Percentiles rank a stretch among this genome's conserved stretches.
These are phyloP conservation scores for Termitomyces titanicus DNA, from an alignment of 768 basidiomycete species.

Conservation along the genomic window DNA sequence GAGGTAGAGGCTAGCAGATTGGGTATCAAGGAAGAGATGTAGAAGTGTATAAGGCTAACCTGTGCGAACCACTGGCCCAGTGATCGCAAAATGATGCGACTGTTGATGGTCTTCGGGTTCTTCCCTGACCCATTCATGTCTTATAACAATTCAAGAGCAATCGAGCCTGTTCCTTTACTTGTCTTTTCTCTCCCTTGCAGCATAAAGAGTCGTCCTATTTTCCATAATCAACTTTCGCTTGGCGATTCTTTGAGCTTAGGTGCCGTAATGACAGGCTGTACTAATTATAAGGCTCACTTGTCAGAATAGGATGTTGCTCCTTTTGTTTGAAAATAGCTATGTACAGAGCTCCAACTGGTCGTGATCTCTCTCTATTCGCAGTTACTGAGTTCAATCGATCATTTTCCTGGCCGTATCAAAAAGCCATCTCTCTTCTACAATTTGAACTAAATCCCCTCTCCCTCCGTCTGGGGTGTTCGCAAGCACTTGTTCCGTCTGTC, in stretches of 20 bases:
- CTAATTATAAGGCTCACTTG: neutral
- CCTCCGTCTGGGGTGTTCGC: too few relatives aligned
- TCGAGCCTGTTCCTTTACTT: neutral
- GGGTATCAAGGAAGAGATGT: slow-evolving; percentile 34
- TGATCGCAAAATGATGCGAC: slow-evolving; percentile 15
- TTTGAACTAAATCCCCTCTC: too few relatives aligned
- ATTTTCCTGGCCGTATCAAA: too few relatives aligned
- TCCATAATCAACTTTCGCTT: too few relatives aligned
- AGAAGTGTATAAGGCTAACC: slow-evolving; percentile 8
- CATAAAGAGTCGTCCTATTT: too few relatives aligned
- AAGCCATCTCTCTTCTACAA: too few relatives aligned
- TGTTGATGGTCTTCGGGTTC: slow-evolving; percentile 18
- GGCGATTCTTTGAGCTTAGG: neutral
- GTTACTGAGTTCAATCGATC: too few relatives aligned
- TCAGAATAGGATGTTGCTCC: slow-evolving; percentile 1
- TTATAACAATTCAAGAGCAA: neutral
- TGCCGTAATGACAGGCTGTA: neutral
- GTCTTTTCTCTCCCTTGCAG: too few relatives aligned
- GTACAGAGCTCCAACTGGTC: neutral
- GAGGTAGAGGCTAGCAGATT: slow-evolving; percentile 15
- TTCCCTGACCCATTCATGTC: slow-evolving; percentile 10
- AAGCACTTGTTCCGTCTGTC: too few relatives aligned
- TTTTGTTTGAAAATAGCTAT: neutral
- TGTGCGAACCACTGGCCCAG: slow-evolving; percentile 7
- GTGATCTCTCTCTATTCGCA: too few relatives aligned